These are phyloP conservation scores for Fraxinus nigra DNA, from an alignment of 305 asterid species.

Conservation along the genomic window DNA sequence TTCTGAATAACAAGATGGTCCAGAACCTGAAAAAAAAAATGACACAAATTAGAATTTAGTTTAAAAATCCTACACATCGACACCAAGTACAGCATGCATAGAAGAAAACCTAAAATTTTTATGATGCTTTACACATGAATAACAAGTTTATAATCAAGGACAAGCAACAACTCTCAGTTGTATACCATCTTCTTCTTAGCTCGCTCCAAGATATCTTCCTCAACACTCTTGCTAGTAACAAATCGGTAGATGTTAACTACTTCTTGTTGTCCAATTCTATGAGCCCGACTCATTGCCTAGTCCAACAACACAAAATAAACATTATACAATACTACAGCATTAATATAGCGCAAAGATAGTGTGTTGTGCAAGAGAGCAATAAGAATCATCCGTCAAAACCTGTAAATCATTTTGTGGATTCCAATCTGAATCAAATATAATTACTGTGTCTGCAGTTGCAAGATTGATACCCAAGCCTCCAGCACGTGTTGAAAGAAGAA, in stretches of 20 bases:
- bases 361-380: slow-evolving; percentile 5
- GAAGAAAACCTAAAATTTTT: slow-evolving; percentile 2
- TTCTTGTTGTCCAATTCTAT: slow-evolving; percentile 99
- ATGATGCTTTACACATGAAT: slow-evolving; percentile 6
- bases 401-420: slow-evolving; percentile 99
- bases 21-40: slow-evolving; percentile 59
- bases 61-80: not conserved
- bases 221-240: slow-evolving; percentile 99
- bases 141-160: slow-evolving; percentile 7
- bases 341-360: not conserved
- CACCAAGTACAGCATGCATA: not conserved
- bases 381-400: slow-evolving; percentile 39
- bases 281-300: slow-evolving; percentile 99
- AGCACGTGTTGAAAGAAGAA: slow-evolving; percentile 99
- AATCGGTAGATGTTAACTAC: slow-evolving; percentile 97
- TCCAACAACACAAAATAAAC: slow-evolving; percentile 20
- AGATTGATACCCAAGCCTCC: slow-evolving; percentile 99
- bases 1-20: slow-evolving; percentile 99
- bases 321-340: not conserved
- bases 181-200: slow-evolving; percentile 99
- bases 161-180: slow-evolving; percentile 10
- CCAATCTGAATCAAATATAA: slow-evolving; percentile 99
- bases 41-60: slow-evolving; percentile 21
- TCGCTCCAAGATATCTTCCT: slow-evolving; percentile 98
- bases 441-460: slow-evolving; percentile 99